A percentile compares a stretch with the other conserved stretches of the same genome.
phyloP scores from a whole-genome alignment of 495 filamentous ascomycete genomes.

The Saxispiralis lemnorum region DNA sequence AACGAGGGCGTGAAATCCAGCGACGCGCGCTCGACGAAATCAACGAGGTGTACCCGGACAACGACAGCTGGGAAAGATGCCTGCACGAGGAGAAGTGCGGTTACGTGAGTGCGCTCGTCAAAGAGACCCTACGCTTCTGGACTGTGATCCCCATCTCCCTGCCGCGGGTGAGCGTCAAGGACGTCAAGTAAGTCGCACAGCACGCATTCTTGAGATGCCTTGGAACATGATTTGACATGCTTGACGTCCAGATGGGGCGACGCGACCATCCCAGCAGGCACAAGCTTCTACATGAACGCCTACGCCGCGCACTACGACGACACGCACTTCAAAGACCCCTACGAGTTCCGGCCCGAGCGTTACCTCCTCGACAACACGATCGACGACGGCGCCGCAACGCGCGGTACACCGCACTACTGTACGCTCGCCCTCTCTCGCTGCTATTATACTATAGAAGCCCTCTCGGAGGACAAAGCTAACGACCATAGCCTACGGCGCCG shows the following conservation, averaged over 20 bases:
- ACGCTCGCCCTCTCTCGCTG: no score
- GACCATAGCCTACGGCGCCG: constrained; percentile 40
- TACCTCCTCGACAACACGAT: constrained; percentile 34
- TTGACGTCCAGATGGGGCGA: constrained; percentile 31
- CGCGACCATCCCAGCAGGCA: constrained; percentile 42
- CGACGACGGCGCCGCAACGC: constrained; percentile 28
- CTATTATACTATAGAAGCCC: no score
- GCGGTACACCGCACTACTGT: constrained; percentile 47
- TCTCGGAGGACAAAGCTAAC: no score
- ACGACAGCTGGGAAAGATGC: constrained; percentile 47
- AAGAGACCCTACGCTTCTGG: constrained; percentile 54
- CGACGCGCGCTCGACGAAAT: constrained; percentile 45
- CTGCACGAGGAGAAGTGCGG: constrained; percentile 51
- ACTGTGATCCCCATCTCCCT: constrained; percentile 56
- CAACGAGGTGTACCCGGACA: constrained; percentile 43
- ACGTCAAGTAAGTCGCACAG: constrained; percentile 32
- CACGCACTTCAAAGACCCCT: constrained; percentile 42
- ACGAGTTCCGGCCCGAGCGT: constrained; percentile 43
- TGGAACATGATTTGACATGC: no score
- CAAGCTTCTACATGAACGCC: constrained; percentile 55
- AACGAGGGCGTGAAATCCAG: constrained; percentile 45
- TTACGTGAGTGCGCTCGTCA: constrained; percentile 51
- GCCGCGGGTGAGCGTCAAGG: constrained; percentile 45
- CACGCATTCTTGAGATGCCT: no score
- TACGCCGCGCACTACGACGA: constrained; percentile 54